Percentiles rank a stretch among this genome's conserved stretches.
Evolutionary conservation across 768 basidiomycete species (phyloP).

Genomic region (Auricularia auricula-judae): DNA sequence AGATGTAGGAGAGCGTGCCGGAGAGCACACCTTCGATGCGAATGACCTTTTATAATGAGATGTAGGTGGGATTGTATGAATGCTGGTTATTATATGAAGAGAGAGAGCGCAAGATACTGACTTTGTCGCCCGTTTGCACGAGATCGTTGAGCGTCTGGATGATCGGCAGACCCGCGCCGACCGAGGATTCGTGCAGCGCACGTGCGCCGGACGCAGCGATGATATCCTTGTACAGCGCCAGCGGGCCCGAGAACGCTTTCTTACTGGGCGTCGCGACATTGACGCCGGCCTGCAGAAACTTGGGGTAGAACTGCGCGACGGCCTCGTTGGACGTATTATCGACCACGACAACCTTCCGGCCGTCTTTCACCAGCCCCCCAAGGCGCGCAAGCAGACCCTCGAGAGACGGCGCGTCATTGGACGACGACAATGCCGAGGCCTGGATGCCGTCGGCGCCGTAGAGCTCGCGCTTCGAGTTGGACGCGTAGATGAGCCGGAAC

Average conservation of each 20-base stretch:
- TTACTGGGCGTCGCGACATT: constrained; percentile 95
- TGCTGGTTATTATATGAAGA: not conserved
- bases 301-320: constrained; percentile 74
- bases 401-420: constrained; percentile 35
- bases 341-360: constrained; percentile 53
- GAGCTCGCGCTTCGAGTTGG: constrained; percentile 53
- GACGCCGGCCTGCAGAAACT: constrained; percentile 66
- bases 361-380: constrained; percentile 31
- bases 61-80: too few species aligned
- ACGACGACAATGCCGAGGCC: constrained; percentile 32
- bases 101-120: constrained; percentile 15
- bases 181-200: constrained; percentile 81
- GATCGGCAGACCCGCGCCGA: constrained; percentile 91
- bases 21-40: constrained; percentile 98
- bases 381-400: constrained; percentile 31
- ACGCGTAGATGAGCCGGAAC: constrained; percentile 49
- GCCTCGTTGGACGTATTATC: constrained; percentile 87
- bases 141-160: constrained; percentile 87
- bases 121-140: constrained; percentile 86
- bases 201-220: constrained; percentile 47
- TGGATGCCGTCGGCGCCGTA: constrained; percentile 39
- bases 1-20: constrained; percentile 94
- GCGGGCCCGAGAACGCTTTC: constrained; percentile 78
- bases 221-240: constrained; percentile 59
- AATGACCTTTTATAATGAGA: constrained; percentile 37